Evolutionary conservation across 495 filamentous ascomycete species (phyloP), one percentile per base, ranked within the genome.

Genomic region (Penicillium desertorum): DNA sequence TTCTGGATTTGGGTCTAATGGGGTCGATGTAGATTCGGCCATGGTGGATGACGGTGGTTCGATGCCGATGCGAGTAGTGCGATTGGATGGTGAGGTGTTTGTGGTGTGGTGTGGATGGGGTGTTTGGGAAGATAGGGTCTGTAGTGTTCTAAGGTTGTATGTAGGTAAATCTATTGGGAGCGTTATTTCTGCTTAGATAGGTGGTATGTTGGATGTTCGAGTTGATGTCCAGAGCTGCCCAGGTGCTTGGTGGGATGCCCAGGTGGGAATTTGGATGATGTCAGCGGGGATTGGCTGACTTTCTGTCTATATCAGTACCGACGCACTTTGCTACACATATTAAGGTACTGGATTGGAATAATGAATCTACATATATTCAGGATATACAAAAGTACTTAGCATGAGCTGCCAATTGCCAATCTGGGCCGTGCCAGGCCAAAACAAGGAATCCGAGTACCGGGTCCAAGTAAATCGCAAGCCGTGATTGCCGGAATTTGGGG

Each of bases 181-280:
- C 22, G 22, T 23, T 29, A 30, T 11, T 30, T 30, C 29, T 30
- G 29, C 9, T 29, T 29, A 10, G 9, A 30, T 30, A 30, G 8
- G 29, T 30, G 29, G 29, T 30, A 30, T 30, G 16, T 37, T 37
- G 14, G 0, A n/a, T 39, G 37, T 5, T 25, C 23, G 23, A 5
- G 37, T 39, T 17, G 16, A 39, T 17, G 37, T 34, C 30, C 10
- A 12, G 30, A 14, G 30, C 3, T 34, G 11, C n/a, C n/a, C n/a
- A n/a, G n/a, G n/a, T n/a, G n/a, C 9, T 30, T 30, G 11, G 29
- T 30, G 29, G 29, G 30, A 34, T 34, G n/a, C n/a, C n/a, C n/a
- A n/a, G n/a, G n/a, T n/a, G 11, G 30, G 36, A 11, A 17, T 34
- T 34, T 34, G 10, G 65, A 70, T 75, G 72, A 75, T 75, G 72